Conservation (phyloP, 257 asterid species). For the Nicotiana noctiflora region DNA sequence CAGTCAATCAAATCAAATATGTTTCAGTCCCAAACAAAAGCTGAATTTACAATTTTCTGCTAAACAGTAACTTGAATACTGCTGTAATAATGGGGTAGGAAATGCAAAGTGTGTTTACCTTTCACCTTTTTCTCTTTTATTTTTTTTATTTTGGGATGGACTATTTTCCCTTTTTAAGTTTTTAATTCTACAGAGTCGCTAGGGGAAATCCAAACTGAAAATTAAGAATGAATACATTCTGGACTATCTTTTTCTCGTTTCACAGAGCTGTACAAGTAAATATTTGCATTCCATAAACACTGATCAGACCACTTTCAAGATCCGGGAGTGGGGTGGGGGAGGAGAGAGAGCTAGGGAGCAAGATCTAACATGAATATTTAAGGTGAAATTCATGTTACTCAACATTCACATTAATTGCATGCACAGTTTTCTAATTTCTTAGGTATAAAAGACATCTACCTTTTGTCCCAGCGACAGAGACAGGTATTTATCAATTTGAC, state of each 20-base stretch:
- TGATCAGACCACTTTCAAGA: not conserved
- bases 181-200: not conserved
- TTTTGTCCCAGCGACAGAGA: constrained; percentile 55
- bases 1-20: not conserved
- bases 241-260: not conserved
- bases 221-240: not conserved
- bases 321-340: too few relatives aligned
- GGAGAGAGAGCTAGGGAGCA: too few relatives aligned
- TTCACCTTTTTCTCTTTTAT: not conserved
- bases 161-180: not conserved
- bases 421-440: not conserved
- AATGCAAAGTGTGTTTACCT: not conserved
- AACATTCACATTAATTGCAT: not conserved
- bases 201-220: not conserved
- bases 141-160: not conserved
- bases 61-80: not conserved
- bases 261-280: not conserved
- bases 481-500: constrained; percentile 61
- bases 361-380: not conserved
- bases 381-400: not conserved
- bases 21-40: not conserved
- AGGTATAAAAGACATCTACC: constrained; percentile 26
- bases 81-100: too few relatives aligned
- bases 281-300: not conserved
- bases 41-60: not conserved